These are phyloP conservation scores for Geotrichum histeridarum DNA, from an alignment of 1,139 yeast species.

Conservation along the genomic window DNA sequence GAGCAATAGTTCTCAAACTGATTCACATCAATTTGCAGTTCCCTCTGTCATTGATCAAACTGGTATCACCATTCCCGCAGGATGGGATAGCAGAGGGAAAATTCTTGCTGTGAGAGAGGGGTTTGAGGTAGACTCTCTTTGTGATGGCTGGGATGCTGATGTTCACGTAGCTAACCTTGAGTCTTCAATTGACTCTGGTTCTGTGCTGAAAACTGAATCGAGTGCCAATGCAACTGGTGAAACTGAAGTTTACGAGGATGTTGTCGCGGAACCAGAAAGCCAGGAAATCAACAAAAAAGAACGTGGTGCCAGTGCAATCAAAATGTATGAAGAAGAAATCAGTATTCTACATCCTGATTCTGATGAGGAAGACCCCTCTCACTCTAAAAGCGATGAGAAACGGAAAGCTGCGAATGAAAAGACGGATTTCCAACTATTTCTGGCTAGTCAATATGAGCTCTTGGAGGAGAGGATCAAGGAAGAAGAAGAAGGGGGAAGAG, in stretches of 20 bases:
- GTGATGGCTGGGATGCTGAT: conserved; percentile 21
- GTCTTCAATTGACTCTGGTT: neutral
- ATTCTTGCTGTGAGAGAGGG: conserved; percentile 33
- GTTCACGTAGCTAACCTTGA: conserved; percentile 1
- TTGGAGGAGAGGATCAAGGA: conserved; percentile 19
- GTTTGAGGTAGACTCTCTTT: conserved; percentile 26
- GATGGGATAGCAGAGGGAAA: conserved; percentile 40
- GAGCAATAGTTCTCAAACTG: conserved; percentile 11
- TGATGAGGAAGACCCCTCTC: conserved; percentile 2
- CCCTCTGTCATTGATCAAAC: conserved; percentile 38
- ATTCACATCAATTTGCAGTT: conserved; percentile 20
- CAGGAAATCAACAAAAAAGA: conserved; percentile 6
- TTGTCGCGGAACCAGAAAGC: conserved; percentile 1
- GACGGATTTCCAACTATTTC: conserved; percentile 29
- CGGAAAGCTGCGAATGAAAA: conserved; percentile 1
- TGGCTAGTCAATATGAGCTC: conserved; percentile 26
- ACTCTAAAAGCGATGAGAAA: neutral
- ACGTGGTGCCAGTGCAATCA: conserved; percentile 6
- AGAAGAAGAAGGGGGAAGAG: conserved; percentile 7
- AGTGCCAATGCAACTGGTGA: neutral
- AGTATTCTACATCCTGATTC: conserved; percentile 4
- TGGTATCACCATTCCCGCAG: conserved; percentile 43
- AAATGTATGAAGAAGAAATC: conserved; percentile 5
- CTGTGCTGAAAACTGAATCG: neutral
- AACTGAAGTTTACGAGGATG: conserved; percentile 11